phyloP scores from a whole-genome alignment of 768 basidiomycete genomes.

The Boletus rubescentipes region DNA sequence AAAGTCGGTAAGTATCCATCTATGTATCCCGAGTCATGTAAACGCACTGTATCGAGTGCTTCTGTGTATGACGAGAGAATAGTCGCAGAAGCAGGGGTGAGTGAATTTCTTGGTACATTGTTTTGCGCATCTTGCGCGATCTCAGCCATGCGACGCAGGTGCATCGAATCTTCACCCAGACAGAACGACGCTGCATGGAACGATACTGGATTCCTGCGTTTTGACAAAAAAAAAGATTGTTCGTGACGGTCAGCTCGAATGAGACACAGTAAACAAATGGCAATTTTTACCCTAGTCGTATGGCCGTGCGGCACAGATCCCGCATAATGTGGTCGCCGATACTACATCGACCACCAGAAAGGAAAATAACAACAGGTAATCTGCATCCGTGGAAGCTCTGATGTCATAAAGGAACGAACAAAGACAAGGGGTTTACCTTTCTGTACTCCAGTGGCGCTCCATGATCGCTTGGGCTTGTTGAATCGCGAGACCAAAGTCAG shows the following conservation, averaged over 20 bases:
- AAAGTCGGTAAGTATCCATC: no score
- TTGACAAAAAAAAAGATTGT: background rate
- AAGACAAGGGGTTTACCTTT: slow-evolving; percentile 24
- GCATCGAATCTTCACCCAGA: slow-evolving; percentile 16
- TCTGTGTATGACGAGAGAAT: slow-evolving; percentile 48
- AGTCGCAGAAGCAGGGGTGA: slow-evolving; percentile 30
- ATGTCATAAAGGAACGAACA: background rate
- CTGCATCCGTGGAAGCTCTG: background rate
- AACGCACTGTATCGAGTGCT: slow-evolving; percentile 49
- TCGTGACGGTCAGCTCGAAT: background rate
- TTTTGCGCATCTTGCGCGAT: slow-evolving; percentile 50
- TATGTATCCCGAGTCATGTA: no score
- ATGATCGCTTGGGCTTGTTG: no score
- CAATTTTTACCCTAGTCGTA: slow-evolving; percentile 43
- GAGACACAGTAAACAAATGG: no score
- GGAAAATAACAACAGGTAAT: slow-evolving; percentile 39
- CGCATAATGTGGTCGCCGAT: slow-evolving; percentile 37
- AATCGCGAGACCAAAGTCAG: slow-evolving; percentile 24
- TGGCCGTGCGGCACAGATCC: slow-evolving; percentile 24
- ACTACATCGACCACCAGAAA: slow-evolving; percentile 46
- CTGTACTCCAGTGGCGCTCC: no score
- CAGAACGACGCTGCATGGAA: slow-evolving; percentile 62
- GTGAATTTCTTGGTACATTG: slow-evolving; percentile 40
- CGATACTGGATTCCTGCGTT: slow-evolving; percentile 50
- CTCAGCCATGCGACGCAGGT: slow-evolving; percentile 49